Base-by-base conservation (phyloP, 129 eudicot genomes). In the Pulicaria dysenterica region DNA sequence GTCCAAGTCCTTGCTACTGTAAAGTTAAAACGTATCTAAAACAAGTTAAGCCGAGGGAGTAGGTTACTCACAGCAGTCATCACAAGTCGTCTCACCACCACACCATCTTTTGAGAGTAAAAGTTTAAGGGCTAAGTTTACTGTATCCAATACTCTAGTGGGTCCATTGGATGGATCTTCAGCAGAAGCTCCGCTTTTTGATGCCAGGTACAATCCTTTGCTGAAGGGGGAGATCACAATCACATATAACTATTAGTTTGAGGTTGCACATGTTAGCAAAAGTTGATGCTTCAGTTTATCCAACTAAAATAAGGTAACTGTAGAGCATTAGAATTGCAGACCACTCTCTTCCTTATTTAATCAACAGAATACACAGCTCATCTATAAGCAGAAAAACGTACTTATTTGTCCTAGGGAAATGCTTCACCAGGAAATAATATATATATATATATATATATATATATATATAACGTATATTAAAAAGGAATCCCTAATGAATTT, bases 41-140 rank as follows among this genome's bases (percentile, higher is more conserved):
- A 49, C 15, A 63, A 72, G 4, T 58, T 39, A 45, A 77, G 54
- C 15, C 11, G 48, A 67, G 58, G 38, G 49, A 44, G 74, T 54
- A 56, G 31, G 83, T 58, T 51, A 88, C 97, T 85, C 70, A 94
- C 99, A 13, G 92, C 99, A 58, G 96, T 86, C 88, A 94, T 88
- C 74, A 94, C 53, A 39, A 94, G 96, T 70, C 97, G 87, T 84
- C 97, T 84, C 65, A 88, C 80, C 73, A 90, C 99, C 47, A 74
- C 80, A 72, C 99, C 99, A 66, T 90, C 91, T 79, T 88, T 79
- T 15, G 97, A 84, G 58, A 87, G 96, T 60, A 94, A 48, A 63
- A 94, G 85, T 77, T 76, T 88, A 71, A 90, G 77, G 41, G 80
- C 86, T 55, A 94, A 84, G 73, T 82, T 90, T 80, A 94, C 80